Conservation (phyloP, 1,284 basidiomycete species). For the Tilletia walkeri region DNA sequence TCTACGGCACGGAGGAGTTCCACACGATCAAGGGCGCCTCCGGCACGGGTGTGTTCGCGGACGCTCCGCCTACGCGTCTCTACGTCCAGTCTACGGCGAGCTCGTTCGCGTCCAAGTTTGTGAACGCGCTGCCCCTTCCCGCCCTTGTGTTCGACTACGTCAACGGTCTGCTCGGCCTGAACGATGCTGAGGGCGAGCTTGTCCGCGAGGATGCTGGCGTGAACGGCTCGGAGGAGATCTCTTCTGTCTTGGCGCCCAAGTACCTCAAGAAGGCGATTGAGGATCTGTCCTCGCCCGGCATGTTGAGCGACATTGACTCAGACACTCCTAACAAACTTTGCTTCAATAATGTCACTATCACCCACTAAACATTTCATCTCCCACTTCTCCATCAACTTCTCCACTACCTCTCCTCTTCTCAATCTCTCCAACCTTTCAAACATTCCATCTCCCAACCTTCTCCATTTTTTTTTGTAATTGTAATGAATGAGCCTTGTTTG, state of each 20-base stretch:
- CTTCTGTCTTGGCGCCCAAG: conserved; percentile 59
- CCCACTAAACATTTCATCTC: conserved; percentile 1
- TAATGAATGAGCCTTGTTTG: no score
- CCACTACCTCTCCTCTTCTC: no score
- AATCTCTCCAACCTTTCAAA: no score
- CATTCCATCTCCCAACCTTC: no score
- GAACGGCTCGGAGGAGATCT: conserved; percentile 55
- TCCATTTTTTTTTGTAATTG: no score
- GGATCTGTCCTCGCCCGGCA: conserved; percentile 64
- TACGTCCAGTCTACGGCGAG: conserved; percentile 15
- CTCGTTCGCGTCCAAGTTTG: conserved; percentile 47
- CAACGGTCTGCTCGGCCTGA: conserved; percentile 34
- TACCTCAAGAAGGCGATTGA: conserved; percentile 74
- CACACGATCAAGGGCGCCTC: conserved; percentile 21
- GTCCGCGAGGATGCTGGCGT: conserved; percentile 29
- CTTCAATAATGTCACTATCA: conserved; percentile 54
- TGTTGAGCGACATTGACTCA: conserved; percentile 58
- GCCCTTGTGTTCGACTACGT: conserved; percentile 43
- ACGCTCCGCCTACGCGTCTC: neutral
- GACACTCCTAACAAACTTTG: conserved; percentile 41
- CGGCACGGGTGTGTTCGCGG: neutral
- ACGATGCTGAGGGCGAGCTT: conserved; percentile 26
- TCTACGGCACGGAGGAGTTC: conserved; percentile 55
- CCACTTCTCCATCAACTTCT: neutral
- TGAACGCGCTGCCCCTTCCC: conserved; percentile 41